Evolutionary conservation across 768 basidiomycete genomes (phyloP), one percentile per base, ranked within the genome.

Genomic region (Naganishia kalamii): DNA sequence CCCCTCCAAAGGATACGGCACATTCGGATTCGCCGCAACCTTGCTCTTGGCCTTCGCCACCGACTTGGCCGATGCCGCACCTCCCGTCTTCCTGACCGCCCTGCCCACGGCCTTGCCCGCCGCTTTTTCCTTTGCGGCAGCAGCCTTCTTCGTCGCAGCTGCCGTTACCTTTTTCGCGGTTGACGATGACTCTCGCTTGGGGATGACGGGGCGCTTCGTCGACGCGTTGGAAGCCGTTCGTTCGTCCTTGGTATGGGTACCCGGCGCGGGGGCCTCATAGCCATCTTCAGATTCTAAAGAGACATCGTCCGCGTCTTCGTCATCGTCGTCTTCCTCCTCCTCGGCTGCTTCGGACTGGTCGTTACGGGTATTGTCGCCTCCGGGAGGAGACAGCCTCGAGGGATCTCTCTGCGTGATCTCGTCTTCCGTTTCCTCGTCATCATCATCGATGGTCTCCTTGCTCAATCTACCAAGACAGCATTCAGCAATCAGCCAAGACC

Each of bases 1-100:
- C 54, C 90, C 92, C 71, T 98, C 94, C 13, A 96, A 80, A 0
- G 92, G 93, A 75, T 90, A 98, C 3, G 86, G 86, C 69, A 41
- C 41, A 32, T 48, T 44, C 4, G 66, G 25, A 21, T 40, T 57
- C 3, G 33, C 41, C 1, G 44, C 50, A 13, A 32, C 27, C 60
- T 67, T 40, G 44, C 46, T 63, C 46, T 63, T 47, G 17, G 60
- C 49, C 25, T 63, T 63, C 5, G 62, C n/a, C 6, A 32, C 50
- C 8, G 66, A 37, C 44, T 49, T 54, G n/a, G 54, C 54, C 23
- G 54, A 57, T 23, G 37, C 54, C 4, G 29, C 54, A 40, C 54
- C 54, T 40, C 54, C 54, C 33, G 30, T 35, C 47, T 63, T 68
- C 46, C 50, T 64, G 0, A 54, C 40, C 23, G 51, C 66, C 59